Percentiles rank a stretch among this genome's conserved stretches.
Conservation (phyloP, 192 early-diverging fungal genomes). For the Thamnidium elegans region DNA sequence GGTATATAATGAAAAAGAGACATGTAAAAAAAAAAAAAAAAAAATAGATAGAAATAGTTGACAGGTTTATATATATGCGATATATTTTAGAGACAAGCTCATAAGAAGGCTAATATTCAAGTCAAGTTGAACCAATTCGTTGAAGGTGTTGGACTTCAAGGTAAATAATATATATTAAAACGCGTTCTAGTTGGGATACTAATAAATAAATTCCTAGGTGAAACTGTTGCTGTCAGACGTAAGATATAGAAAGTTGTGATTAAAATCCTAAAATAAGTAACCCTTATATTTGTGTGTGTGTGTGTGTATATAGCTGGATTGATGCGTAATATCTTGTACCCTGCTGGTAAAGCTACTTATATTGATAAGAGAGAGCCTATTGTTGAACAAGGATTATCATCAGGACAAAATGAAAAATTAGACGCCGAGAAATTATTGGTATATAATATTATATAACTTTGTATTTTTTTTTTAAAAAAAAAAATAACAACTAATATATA, state of each 20-base stretch:
- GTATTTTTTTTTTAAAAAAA: background rate
- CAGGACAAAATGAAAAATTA: background rate
- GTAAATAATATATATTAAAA: constrained; percentile 2
- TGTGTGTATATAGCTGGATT: constrained; percentile 28
- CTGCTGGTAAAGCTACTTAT: constrained; percentile 31
- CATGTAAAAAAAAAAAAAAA: no score
- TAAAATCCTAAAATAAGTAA: background rate
- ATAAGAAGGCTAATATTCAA: constrained; percentile 32
- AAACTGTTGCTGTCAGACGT: constrained; percentile 38
- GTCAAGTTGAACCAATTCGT: constrained; percentile 31
- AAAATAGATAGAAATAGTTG: background rate
- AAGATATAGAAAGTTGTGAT: constrained; percentile 11
- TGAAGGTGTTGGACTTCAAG: constrained; percentile 34
- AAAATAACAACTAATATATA: no score
- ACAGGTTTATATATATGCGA: no score
- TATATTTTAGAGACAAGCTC: constrained; percentile 24
- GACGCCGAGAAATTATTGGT: background rate
- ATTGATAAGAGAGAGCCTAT: constrained; percentile 10
- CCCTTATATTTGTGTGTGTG: background rate
- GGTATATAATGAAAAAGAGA: background rate
- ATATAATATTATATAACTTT: background rate
- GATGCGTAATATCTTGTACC: constrained; percentile 38
- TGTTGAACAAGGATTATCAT: background rate
- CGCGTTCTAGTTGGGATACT: background rate
- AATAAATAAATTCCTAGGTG: constrained; percentile 16